A percentile compares a stretch with the other conserved stretches of the same genome.
phyloP scores from a whole-genome alignment of 805 yeast species.

The Wickerhamiella allomyrinae region DNA sequence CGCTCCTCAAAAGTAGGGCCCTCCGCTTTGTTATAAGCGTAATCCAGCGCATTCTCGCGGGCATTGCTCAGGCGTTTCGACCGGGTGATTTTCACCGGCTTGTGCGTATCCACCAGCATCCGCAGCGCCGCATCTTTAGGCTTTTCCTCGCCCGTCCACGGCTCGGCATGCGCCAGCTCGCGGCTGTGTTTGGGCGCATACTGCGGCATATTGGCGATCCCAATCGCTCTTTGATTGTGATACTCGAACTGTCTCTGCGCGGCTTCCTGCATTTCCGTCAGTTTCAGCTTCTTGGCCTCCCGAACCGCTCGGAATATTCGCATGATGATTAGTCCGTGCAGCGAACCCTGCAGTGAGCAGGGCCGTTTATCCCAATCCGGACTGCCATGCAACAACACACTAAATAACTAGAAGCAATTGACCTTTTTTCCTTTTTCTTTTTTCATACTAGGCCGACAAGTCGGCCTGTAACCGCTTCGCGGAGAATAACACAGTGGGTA shows the following conservation, averaged over 20 bases:
- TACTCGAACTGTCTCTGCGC: conserved; percentile 23
- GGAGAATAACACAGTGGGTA: too few relatives aligned
- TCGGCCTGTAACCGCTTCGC: too few relatives aligned
- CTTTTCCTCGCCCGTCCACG: conserved; percentile 48
- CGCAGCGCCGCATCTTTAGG: conserved; percentile 34
- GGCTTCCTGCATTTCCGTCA: too few relatives aligned
- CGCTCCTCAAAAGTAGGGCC: conserved; percentile 14
- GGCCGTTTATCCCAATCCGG: too few relatives aligned
- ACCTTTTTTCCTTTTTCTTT: too few relatives aligned
- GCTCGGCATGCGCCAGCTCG: conserved; percentile 36
- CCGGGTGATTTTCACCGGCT: conserved; percentile 24
- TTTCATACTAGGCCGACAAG: too few relatives aligned
- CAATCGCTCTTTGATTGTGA: conserved; percentile 30
- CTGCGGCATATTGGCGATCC: conserved; percentile 30
- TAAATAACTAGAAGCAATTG: too few relatives aligned
- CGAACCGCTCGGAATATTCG: too few relatives aligned
- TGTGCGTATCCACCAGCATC: conserved; percentile 41
- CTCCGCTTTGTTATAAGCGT: conserved; percentile 32
- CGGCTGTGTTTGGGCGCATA: conserved; percentile 32
- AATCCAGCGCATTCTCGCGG: conserved; percentile 52
- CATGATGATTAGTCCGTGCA: too few relatives aligned
- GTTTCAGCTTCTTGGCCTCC: too few relatives aligned
- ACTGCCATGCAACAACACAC: too few relatives aligned
- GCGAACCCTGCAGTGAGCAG: too few relatives aligned
- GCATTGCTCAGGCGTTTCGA: conserved; percentile 40